phyloP scores from a whole-genome alignment of 495 filamentous ascomycete species.

The Penicillium roqueforti region DNA sequence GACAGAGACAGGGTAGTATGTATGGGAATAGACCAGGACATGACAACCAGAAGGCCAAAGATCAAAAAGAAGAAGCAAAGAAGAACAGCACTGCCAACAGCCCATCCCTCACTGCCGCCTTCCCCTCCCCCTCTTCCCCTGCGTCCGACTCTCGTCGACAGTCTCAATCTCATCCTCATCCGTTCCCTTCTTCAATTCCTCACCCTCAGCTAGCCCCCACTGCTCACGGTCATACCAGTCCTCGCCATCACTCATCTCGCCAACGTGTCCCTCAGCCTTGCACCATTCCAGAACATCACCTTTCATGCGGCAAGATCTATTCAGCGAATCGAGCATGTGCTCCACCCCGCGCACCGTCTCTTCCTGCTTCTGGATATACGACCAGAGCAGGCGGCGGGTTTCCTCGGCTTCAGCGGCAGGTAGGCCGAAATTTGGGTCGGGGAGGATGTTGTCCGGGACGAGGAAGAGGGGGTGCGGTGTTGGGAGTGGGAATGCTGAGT shows the following conservation, averaged over 20 bases:
- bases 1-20: not conserved
- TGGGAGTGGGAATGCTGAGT: slow-evolving; percentile 45
- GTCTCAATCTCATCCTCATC: slow-evolving; percentile 87
- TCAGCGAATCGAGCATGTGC: slow-evolving; percentile 68
- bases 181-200: slow-evolving; percentile 83
- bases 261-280: slow-evolving; percentile 86
- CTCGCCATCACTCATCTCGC: slow-evolving; percentile 84
- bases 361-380: slow-evolving; percentile 93
- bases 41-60: not conserved
- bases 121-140: slow-evolving; percentile 55
- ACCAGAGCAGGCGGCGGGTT: slow-evolving; percentile 72
- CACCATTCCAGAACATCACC: slow-evolving; percentile 77
- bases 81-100: not conserved
- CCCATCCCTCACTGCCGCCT: slow-evolving; percentile 28
- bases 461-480: slow-evolving; percentile 81
- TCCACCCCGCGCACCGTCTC: slow-evolving; percentile 81
- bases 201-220: slow-evolving; percentile 69
- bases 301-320: slow-evolving; percentile 73
- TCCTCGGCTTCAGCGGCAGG: slow-evolving; percentile 82
- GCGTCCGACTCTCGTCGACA: slow-evolving; percentile 68
- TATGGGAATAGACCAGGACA: slow-evolving; percentile 2
- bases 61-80: not conserved
- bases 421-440: slow-evolving; percentile 75
- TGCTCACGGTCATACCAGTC: slow-evolving; percentile 93
- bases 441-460: slow-evolving; percentile 61